Base-by-base conservation (phyloP, 306 rosid species). In the Glycine soja region DNA sequence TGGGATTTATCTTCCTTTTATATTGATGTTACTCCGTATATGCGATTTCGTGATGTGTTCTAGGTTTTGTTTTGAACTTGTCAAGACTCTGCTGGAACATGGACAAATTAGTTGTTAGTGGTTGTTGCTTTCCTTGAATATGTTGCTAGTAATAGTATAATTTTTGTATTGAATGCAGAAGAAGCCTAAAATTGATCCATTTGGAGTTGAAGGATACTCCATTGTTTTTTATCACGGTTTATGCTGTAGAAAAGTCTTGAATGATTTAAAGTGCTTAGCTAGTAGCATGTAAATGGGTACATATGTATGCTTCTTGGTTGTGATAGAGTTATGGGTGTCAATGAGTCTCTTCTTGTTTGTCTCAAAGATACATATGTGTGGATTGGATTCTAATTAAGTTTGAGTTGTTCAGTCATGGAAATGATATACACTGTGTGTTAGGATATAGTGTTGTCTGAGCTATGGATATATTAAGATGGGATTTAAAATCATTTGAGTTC, bases 21-120 rank as follows among this genome's bases (percentile, higher is more conserved):
- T 72, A 72, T 80, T 75, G 42, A 57, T 64, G 71, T 68, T 64
- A 50, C 61, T 65, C 16, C 58, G 32, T 56, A 8, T 51, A 40
- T 57, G 77, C 32, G 74, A 70, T 71, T 70, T 78, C n/a, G n/a
- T 73, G 47, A 75, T 67, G 38, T 81, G 80, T 52, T 74, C 67
- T 58, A 50, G 56, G 70, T 45, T 19, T 15, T 16, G 19, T 36
- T 61, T 10, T 45, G 40, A 38, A 48, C 51, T 56, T 38, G 14
- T 72, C 48, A 15, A 18, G 48, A 59, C 58, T 80, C 36, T 43
- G 30, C 53, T 34, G 76, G 66, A 76, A 63, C 62, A 24, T 45
- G 30, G 50, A 34, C 56, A 45, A 45, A 13, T 34, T 14, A 10
- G 1, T 66, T 10, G 45, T 57, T 76, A 36, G 48, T 50, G 8